Evolutionary conservation across 2,329 filamentous ascomycete genomes (phyloP), one percentile per base, ranked within the genome.

Genomic region (Phyllosticta citriasiana): DNA sequence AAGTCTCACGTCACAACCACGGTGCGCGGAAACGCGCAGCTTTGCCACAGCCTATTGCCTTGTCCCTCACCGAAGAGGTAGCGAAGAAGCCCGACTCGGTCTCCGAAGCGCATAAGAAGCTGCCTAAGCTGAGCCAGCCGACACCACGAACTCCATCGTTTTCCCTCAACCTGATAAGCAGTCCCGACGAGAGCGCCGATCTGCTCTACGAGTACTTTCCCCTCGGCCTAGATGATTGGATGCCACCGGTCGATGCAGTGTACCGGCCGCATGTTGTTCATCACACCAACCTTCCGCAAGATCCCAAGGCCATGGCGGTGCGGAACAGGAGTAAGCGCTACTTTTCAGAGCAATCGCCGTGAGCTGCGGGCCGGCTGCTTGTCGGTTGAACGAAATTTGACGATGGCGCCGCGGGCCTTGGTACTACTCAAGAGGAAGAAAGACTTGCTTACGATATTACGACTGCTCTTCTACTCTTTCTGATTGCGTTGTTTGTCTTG

Each of bases 201-300:
- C 78, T 92, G 65, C 78, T 97, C 19, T 97, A 97, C 71, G 92
- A 97, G 75, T 97, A 97, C 71, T 97, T 97, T 65, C 92, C 92
- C 0, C 79, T 97, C 16, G 91, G 88, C 56, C 77, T 96, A 62
- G 91, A 97, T 72, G 92, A 97, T 70, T 97, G 88, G 88, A 91
- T 92, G 84, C 88, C 88, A 2, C 91, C 90, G 0, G 89, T 95
- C 2, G 91, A 96, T 73, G 91, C 91, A 4, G 87, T 96, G 16
- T 96, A 96, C 72, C 81, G 91, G 56, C 93, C 92, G 5, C 92
- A 97, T 72, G 90, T 96, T 16, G 92, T 97, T 2, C 93, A 97
- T 74, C 92, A 97, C 71, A 62, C 55, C 53, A 79, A 78, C 62
- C 65, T 80, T 35, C 77, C 77, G 1, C 70, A 74, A 40, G 78